Conservation (phyloP, 306 rosid species). For the Neltuma alba region DNA sequence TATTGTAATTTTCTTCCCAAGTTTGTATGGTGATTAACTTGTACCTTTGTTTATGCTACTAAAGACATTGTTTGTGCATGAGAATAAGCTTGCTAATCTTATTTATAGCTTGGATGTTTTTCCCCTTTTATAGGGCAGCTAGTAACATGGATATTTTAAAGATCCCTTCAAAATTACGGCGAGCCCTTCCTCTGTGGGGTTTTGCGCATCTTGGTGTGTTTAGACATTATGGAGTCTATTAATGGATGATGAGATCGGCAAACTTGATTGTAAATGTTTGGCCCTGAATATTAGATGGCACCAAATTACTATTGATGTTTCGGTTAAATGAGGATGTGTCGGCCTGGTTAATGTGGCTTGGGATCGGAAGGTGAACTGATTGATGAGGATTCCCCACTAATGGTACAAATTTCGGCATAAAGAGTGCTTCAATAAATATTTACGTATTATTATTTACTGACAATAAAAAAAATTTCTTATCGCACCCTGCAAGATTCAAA, state of each 20-base stretch:
- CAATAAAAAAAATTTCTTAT: background rate
- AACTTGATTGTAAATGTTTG: too few species aligned
- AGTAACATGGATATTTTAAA: background rate
- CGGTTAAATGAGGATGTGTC: background rate
- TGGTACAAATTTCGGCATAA: too few species aligned
- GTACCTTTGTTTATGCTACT: slow-evolving; percentile 10
- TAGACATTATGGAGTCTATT: too few species aligned
- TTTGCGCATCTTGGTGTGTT: background rate
- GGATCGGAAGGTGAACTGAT: too few species aligned
- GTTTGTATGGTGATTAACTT: slow-evolving; percentile 36
- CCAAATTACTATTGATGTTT: too few species aligned
- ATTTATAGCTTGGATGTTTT: slow-evolving; percentile 4
- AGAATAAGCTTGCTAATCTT: background rate
- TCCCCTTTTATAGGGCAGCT: too few species aligned
- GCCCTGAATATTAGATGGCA: too few species aligned
- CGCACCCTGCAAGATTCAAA: background rate
- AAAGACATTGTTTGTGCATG: slow-evolving; percentile 21
- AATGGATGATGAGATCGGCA: too few species aligned
- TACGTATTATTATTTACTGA: background rate
- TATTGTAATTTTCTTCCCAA: slow-evolving; percentile 31
- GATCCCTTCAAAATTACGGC: background rate
- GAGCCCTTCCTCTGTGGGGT: background rate
- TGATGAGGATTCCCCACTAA: too few species aligned
- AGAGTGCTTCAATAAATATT: background rate
- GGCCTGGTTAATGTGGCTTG: too few species aligned